Conservation (phyloP, 768 basidiomycete genomes). For the Lentinula edodes region DNA sequence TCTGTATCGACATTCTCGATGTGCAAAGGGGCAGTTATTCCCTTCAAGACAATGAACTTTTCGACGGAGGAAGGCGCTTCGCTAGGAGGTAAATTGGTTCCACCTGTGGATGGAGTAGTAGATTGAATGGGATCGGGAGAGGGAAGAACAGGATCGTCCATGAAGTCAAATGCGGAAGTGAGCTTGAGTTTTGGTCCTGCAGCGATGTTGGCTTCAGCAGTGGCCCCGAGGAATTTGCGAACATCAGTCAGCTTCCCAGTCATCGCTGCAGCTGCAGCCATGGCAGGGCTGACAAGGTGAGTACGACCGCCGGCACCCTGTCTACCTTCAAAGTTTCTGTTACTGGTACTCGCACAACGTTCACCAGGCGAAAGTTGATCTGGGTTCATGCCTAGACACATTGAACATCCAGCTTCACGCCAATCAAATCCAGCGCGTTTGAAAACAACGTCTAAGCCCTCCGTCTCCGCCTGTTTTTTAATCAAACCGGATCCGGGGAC, state of each 20-base stretch:
- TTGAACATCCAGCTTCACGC: conserved; percentile 93
- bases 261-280: conserved; percentile 89
- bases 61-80: conserved; percentile 42
- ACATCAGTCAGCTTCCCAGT: conserved; percentile 84
- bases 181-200: conserved; percentile 60
- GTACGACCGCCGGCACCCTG: conserved; percentile 86
- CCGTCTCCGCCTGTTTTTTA: conserved; percentile 87
- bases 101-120: conserved; percentile 23
- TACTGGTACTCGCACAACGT: conserved; percentile 88
- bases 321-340: conserved; percentile 91
- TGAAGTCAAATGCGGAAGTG: conserved; percentile 66
- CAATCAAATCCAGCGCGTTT: conserved; percentile 91
- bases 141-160: conserved; percentile 61
- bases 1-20: conserved; percentile 89
- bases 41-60: conserved; percentile 68
- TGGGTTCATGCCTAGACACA: conserved; percentile 96
- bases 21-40: conserved; percentile 74
- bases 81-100: conserved; percentile 31
- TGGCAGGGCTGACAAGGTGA: conserved; percentile 84
- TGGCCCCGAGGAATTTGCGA: conserved; percentile 59
- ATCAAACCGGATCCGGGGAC: conserved; percentile 89
- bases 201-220: conserved; percentile 35
- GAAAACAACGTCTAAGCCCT: conserved; percentile 82
- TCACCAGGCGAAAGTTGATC: conserved; percentile 80
- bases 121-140: conserved; percentile 43